Base-by-base conservation (phyloP, 331 rosid species). In the Acacia pycnantha region DNA sequence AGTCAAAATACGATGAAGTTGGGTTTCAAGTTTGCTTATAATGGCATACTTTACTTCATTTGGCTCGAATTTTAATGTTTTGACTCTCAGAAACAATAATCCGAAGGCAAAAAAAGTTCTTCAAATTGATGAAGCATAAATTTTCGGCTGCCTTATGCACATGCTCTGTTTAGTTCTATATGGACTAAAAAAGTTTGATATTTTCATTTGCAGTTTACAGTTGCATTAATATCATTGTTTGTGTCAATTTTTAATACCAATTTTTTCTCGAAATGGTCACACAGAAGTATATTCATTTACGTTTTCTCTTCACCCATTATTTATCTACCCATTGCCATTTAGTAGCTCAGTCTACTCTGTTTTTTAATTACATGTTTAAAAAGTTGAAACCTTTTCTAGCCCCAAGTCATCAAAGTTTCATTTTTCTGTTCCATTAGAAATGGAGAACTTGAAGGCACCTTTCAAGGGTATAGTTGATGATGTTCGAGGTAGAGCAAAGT, bases 381-480 rank as follows among this genome's bases (percentile, higher is more conserved):
- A 29, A 21, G 53, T 77, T 33, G 0, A 27, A 62, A 29, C 12
- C 43, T 82, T n/a, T 76, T 16, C 18, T 5, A 71, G 15, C 5
- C 24, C n/a, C 16, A 11, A 37, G 18, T 35, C 9, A 53, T 33
- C 21, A 2, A 35, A 21, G 8, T 35, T 2, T 47, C 40, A 26
- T 47, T 72, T 5, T 72, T 47, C 2, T 46, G 2, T 70, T 44
- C 12, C 53, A 16, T 0, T 15, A 71, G 76, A 68, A 64, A 92
- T 92, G 98, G 90, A 87, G 88, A 74, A 61, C 76, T 54, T 91
- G 7, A 88, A 74, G 86, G 24, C 85, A 83, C 94, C 94, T 80
- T 89, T 91, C 81, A 86, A 86, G 67, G 98, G 98, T 46, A 84
- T 91, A 68, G 79, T 82, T 11, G 65, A 66, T 1, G 98, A 95